phyloP scores from a whole-genome alignment of 345 rosid species.

The sweet orange (Citrus sinensis) region DNA sequence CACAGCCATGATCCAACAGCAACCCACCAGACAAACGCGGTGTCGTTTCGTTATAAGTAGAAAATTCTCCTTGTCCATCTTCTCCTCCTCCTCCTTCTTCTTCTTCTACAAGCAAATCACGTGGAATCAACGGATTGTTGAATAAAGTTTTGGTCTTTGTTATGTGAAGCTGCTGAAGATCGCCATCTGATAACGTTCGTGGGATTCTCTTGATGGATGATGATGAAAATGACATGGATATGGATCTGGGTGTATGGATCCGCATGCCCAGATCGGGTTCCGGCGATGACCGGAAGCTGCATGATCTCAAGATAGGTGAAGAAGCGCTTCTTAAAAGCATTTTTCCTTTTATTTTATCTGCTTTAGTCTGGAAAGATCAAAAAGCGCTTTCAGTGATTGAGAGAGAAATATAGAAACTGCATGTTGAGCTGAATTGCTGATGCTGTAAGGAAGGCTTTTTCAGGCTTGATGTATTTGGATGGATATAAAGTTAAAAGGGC shows the following conservation, averaged over 20 bases:
- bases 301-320: slow-evolving; percentile 24
- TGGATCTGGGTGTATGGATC: slow-evolving; percentile 9
- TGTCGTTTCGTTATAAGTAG: neutral
- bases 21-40: slow-evolving; percentile 5
- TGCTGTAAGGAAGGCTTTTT: neutral
- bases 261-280: slow-evolving; percentile 4
- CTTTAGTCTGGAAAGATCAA: neutral
- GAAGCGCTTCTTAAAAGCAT: slow-evolving; percentile 45
- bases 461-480: neutral
- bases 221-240: slow-evolving; percentile 20
- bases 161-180: slow-evolving; percentile 17
- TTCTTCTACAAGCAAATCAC: neutral
- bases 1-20: slow-evolving; percentile 5
- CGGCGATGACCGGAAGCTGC: slow-evolving; percentile 10
- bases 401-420: neutral
- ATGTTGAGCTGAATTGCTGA: neutral
- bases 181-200: slow-evolving; percentile 26
- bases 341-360: neutral
- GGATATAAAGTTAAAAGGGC: neutral
- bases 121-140: neutral
- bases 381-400: neutral
- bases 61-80: slow-evolving; percentile 4
- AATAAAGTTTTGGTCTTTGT: slow-evolving; percentile 8
- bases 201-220: slow-evolving; percentile 13
- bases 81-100: neutral